Evolutionary conservation across 75 land plant species (phyloP), one percentile per base, ranked within the genome.

Genomic region (Cupressus sempervirens): DNA sequence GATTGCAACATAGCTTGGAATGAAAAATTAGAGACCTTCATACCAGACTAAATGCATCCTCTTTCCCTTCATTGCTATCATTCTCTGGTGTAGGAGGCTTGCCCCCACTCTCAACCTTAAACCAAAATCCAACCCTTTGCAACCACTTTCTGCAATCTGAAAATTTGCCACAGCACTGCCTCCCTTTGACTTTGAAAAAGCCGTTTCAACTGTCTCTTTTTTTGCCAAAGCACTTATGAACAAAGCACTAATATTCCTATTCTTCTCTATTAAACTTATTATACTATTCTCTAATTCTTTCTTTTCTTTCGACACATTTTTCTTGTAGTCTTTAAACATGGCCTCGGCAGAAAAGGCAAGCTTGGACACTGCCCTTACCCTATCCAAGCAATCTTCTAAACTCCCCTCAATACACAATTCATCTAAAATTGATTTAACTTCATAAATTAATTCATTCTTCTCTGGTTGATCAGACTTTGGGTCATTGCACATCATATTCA

Each of bases 81-180:
- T 50, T 70, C 0, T 82, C 50, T 40, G 41, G 11, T 14, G 52
- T 32, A 32, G 35, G 32, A 72, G 74, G 30, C n/a, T 29, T 46
- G 41, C 70, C 50, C 52, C 85, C 41, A 87, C 46, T 79, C 23
- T 35, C 68, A 87, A 88, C 86, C 88, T 87, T 88, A 74, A 92
- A 9, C 92, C 89, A n/a, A 79, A 92, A 89, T 34, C 93, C 93
- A 8, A 92, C 92, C 76, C 54, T 92, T 82, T 92, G 93, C 90
- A 92, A 72, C 56, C 93, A 56, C 86, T 82, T 86, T 91, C 93
- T 2, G 91, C 93, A 85, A 88, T 67, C 87, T 92, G 93, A 74
- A 92, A 80, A 18, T 90, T 84, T 14, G 90, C 86, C 26, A 77
- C 87, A 23, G 86, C 88, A 76, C 29, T 56, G 48, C 83, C 83